Conservation (phyloP, 2,329 filamentous ascomycete genomes). For the Periconia macrospinosa region DNA sequence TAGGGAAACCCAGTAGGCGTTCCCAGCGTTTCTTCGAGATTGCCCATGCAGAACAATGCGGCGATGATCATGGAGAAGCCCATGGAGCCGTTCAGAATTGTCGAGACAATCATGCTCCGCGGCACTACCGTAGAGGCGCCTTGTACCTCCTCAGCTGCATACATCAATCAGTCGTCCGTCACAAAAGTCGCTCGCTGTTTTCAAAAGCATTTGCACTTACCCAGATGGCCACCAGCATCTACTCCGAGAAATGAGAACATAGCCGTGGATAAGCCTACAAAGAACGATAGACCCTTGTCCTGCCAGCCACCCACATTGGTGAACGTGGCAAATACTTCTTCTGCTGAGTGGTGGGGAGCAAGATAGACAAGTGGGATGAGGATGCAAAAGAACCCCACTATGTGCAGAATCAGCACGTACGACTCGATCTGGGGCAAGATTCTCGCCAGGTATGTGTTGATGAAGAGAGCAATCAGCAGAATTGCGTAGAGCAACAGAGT, state of each 20-base stretch:
- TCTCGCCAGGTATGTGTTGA: constrained; percentile 50
- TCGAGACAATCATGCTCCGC: too few relatives aligned
- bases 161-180: too few relatives aligned
- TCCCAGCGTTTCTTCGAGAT: too few relatives aligned
- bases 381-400: constrained; percentile 49
- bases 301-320: constrained; percentile 44
- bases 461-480: constrained; percentile 24
- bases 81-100: too few relatives aligned
- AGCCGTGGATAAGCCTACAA: constrained; percentile 34
- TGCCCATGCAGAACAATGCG: too few relatives aligned
- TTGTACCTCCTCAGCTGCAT: too few relatives aligned
- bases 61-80: too few relatives aligned
- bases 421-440: constrained; percentile 48
- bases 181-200: too few relatives aligned
- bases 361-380: constrained; percentile 30
- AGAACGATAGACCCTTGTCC: constrained; percentile 41
- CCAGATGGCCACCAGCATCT: constrained; percentile 45
- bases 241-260: constrained; percentile 37
- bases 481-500: constrained; percentile 51
- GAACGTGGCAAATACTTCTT: constrained; percentile 47
- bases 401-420: constrained; percentile 46
- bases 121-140: too few relatives aligned
- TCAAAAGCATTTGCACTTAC: too few relatives aligned
- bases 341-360: constrained; percentile 30
- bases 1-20: too few relatives aligned